These are phyloP conservation scores for Xerocomellus intermedius DNA, from an alignment of 768 basidiomycete species.

Conservation along the genomic window DNA sequence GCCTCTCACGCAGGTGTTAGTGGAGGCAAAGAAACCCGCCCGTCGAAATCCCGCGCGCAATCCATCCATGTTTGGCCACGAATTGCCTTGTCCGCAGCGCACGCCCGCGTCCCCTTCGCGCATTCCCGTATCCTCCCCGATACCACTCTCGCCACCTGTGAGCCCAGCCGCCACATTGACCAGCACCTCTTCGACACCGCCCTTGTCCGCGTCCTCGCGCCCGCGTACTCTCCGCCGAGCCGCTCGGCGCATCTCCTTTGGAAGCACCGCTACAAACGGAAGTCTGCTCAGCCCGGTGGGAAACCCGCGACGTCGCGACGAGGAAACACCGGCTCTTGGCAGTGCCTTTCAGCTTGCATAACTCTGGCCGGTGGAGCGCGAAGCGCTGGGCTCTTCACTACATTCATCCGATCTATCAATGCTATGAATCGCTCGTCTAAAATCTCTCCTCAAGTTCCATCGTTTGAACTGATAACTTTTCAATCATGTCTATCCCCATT, in stretches of 20 bases:
- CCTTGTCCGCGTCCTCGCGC: constrained; percentile 18
- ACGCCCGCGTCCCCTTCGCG: constrained; percentile 33
- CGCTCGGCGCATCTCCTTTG: constrained; percentile 66
- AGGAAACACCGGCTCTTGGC: constrained; percentile 46
- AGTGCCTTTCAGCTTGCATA: constrained; percentile 72
- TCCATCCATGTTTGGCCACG: constrained; percentile 66
- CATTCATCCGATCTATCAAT: constrained; percentile 7
- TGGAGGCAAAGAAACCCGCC: constrained; percentile 30
- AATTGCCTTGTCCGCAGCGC: constrained; percentile 50
- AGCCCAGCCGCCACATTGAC: constrained; percentile 7
- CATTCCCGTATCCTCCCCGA: constrained; percentile 31
- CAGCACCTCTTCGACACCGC: constrained; percentile 12
- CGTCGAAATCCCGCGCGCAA: constrained; percentile 52
- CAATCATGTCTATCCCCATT: background rate
- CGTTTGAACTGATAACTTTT: background rate
- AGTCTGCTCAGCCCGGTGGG: constrained; percentile 39
- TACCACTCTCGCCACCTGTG: constrained; percentile 18
- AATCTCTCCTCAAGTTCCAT: background rate
- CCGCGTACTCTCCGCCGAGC: constrained; percentile 33
- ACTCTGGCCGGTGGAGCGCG: constrained; percentile 11
- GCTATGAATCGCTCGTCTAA: constrained; percentile 7
- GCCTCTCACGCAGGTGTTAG: constrained; percentile 14
- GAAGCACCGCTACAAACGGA: constrained; percentile 38
- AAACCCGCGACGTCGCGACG: constrained; percentile 23
- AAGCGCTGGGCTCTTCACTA: constrained; percentile 4